phyloP scores from a whole-genome alignment of 352 stramenopile species.

The Phytophthora cactorum region DNA sequence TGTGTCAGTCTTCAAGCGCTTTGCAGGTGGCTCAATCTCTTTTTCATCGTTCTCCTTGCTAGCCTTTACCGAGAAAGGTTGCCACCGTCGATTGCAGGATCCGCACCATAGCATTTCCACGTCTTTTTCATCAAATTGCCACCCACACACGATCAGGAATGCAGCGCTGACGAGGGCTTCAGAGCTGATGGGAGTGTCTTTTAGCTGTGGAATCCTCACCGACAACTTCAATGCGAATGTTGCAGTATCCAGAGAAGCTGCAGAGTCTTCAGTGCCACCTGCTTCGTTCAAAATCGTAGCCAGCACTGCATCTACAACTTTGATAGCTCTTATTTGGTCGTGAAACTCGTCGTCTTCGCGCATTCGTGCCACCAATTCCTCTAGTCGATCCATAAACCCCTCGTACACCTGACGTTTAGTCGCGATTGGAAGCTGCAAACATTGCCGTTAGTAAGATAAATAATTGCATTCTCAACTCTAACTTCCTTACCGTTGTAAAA shows the following conservation, averaged over 20 bases:
- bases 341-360: slow-evolving; percentile 19
- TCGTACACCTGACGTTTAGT: slow-evolving; percentile 41
- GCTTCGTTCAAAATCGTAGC: slow-evolving; percentile 27
- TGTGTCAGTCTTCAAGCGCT: slow-evolving; percentile 38
- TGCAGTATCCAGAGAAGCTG: slow-evolving; percentile 4
- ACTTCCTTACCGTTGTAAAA: slow-evolving; percentile 56
- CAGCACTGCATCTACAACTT: slow-evolving; percentile 15
- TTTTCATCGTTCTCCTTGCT: slow-evolving; percentile 8
- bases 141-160: slow-evolving; percentile 49
- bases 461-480: neutral
- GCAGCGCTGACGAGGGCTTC: slow-evolving; percentile 33
- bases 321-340: slow-evolving; percentile 22
- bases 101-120: slow-evolving; percentile 35
- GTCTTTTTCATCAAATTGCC: slow-evolving; percentile 37
- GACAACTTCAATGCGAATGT: slow-evolving; percentile 22
- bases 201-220: slow-evolving; percentile 13
- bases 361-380: slow-evolving; percentile 19
- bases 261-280: neutral
- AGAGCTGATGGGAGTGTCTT: slow-evolving; percentile 10
- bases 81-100: slow-evolving; percentile 57
- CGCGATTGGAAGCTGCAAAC: slow-evolving; percentile 41
- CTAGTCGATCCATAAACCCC: slow-evolving; percentile 28
- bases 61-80: slow-evolving; percentile 1
- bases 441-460: neutral
- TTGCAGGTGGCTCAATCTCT: slow-evolving; percentile 29